phyloP scores from a whole-genome alignment of 1,284 basidiomycete genomes.

The Paramarasmius palmivorus region DNA sequence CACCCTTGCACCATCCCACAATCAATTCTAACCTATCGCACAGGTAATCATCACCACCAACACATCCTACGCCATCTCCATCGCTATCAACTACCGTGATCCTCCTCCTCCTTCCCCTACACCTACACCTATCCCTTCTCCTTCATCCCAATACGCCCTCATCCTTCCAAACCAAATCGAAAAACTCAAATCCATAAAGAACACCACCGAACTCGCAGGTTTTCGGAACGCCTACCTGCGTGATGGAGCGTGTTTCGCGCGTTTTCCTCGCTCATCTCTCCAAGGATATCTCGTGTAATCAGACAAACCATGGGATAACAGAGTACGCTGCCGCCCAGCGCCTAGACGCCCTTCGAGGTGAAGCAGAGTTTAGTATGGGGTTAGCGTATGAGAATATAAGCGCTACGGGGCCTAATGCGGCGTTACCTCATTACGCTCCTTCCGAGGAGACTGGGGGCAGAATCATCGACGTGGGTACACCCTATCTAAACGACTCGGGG shows the following conservation, averaged over 20 bases:
- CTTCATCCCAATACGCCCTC: slow-evolving; percentile 74
- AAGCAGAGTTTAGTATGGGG: slow-evolving; percentile 80
- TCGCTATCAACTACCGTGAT: too few relatives aligned
- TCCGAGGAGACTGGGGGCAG: slow-evolving; percentile 67
- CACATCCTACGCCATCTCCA: slow-evolving; percentile 76
- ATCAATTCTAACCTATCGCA: neutral
- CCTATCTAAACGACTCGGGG: slow-evolving; percentile 91
- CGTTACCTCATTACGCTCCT: slow-evolving; percentile 91
- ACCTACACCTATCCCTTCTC: too few relatives aligned
- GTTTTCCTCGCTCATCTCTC: slow-evolving; percentile 31
- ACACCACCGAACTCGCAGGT: slow-evolving; percentile 80
- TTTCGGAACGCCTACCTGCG: slow-evolving; percentile 84
- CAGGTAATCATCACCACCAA: slow-evolving; percentile 64
- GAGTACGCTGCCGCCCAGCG: slow-evolving; percentile 91
- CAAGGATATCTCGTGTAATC: slow-evolving; percentile 89
- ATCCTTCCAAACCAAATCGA: slow-evolving; percentile 68
- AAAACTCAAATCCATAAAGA: slow-evolving; percentile 86
- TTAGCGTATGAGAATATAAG: slow-evolving; percentile 95
- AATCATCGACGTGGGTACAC: slow-evolving; percentile 75
- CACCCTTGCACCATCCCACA: too few relatives aligned
- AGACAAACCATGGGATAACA: slow-evolving; percentile 82
- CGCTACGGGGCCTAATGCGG: slow-evolving; percentile 88
- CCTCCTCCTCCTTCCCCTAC: too few relatives aligned
- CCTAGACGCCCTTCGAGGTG: slow-evolving; percentile 77
- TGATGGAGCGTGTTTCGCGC: slow-evolving; percentile 87